Evolutionary conservation across 345 rosid genomes (phyloP), one percentile per base, ranked within the genome.

Genomic region (Gossypium herbaceum): DNA sequence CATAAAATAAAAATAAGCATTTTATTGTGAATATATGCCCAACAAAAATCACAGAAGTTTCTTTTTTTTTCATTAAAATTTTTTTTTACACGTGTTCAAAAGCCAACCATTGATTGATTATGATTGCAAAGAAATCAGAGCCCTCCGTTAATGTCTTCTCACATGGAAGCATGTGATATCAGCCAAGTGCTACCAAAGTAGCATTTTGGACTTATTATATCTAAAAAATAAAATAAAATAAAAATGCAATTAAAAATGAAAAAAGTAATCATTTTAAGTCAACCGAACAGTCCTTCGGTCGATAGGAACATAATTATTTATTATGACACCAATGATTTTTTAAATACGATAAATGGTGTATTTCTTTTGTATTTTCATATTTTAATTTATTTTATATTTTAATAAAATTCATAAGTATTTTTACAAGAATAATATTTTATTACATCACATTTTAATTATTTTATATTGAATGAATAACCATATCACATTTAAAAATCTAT

Each of bases 111-210:
- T 2, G 58, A 55, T 55, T 2, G 56, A 51, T 17, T 54, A 54
- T 13, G 57, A 19, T 55, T 55, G 24, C 59, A 55, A 55, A 55
- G 47, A 41, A 60, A 82, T 83, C 77, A 9, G 59, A 68, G 84
- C 84, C 82, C 62, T 77, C 68, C 27, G 9, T 24, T 50, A 68
- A 39, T 62, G 68, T 73, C 76, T 67, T 17, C 15, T 85, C 94
- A 92, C 92, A 85, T 90, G 97, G 72, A 61, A 20, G 85, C 97
- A 90, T 82, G 92, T 92, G 97, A 74, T 57, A 10, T 73, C 58
- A 15, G 68, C 74, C 74, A 44, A 79, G 81, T 76, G 73, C 54
- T 67, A 74, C 80, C 84, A 85, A 84, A 86, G 81, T 84, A 82
- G 85, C 83, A 77, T 52, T 85, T 88, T 90, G 90, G 91, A 87